Conservation (phyloP, 2,329 filamentous ascomycete genomes). For the Elsinoe ampelina region DNA sequence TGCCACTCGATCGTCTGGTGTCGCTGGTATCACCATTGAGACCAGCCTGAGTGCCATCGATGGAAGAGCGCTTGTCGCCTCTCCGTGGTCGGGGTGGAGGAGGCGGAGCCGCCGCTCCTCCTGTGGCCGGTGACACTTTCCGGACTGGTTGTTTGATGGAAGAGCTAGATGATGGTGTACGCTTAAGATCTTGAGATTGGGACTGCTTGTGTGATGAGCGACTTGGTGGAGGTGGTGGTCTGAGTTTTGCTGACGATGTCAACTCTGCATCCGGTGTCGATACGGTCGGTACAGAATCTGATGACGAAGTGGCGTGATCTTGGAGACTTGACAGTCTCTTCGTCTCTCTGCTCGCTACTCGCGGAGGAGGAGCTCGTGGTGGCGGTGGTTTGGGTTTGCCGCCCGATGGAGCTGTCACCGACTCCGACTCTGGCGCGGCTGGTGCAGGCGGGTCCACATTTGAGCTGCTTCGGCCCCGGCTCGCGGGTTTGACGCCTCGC, state of each 20-base stretch:
- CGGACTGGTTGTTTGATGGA: background rate
- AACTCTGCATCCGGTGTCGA: background rate
- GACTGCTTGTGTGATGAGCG: background rate
- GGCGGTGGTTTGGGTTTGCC: conserved; percentile 7
- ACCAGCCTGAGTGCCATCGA: background rate
- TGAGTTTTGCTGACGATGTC: background rate
- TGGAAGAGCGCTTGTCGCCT: conserved; percentile 1
- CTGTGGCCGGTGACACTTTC: background rate
- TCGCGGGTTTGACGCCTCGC: background rate
- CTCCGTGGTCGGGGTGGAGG: conserved; percentile 4
- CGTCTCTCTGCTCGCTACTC: background rate
- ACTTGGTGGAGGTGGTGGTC: conserved; percentile 6
- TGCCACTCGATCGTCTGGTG: conserved; percentile 6
- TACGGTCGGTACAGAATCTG: background rate
- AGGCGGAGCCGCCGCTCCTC: background rate
- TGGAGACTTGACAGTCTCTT: background rate
- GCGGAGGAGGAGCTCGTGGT: conserved; percentile 7
- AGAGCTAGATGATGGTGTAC: conserved; percentile 11
- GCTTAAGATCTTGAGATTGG: background rate
- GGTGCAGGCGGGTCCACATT: background rate
- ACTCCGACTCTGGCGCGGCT: background rate
- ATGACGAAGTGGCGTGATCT: background rate
- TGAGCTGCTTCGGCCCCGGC: conserved; percentile 5
- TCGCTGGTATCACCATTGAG: background rate
- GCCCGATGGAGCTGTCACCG: background rate